Evolutionary conservation across 208 protist genomes (phyloP).

Genomic region (Leishmania gerbilli): DNA sequence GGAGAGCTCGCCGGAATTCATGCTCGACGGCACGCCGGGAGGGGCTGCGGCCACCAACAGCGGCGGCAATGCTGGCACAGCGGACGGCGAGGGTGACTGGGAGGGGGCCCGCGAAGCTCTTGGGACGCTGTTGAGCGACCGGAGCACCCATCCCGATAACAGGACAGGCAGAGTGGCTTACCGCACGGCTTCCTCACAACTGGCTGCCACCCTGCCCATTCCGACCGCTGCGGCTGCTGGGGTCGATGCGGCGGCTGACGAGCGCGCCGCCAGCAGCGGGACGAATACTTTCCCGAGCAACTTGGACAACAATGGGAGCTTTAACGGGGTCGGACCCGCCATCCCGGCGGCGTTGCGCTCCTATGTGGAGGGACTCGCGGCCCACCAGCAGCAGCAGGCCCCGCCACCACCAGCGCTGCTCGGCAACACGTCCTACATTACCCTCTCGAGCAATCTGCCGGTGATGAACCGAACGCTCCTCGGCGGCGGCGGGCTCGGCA

Average conservation of each 20-base stretch:
- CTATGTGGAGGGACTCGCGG: conserved; percentile 29
- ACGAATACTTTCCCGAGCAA: neutral
- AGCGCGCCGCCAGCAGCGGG: neutral
- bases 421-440: conserved; percentile 29
- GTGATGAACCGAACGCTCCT: conserved; percentile 19
- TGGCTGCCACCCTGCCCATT: neutral
- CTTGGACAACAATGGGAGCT: conserved; percentile 19
- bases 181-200: neutral
- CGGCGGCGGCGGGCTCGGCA: neutral
- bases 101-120: neutral
- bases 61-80: neutral
- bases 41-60: neutral
- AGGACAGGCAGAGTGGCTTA: neutral
- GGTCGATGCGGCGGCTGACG: neutral
- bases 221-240: neutral
- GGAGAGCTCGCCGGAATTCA: neutral
- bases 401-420: conserved; percentile 29
- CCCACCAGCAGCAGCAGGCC: conserved; percentile 30
- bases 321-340: conserved; percentile 17
- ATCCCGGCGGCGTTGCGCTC: conserved; percentile 21
- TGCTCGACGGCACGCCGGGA: neutral
- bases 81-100: neutral
- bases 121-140: conserved; percentile 4
- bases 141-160: neutral
- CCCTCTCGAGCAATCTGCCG: conserved; percentile 10